Base-by-base conservation (phyloP, 2,329 filamentous ascomycete genomes). In the Colletotrichum theobromicola region DNA sequence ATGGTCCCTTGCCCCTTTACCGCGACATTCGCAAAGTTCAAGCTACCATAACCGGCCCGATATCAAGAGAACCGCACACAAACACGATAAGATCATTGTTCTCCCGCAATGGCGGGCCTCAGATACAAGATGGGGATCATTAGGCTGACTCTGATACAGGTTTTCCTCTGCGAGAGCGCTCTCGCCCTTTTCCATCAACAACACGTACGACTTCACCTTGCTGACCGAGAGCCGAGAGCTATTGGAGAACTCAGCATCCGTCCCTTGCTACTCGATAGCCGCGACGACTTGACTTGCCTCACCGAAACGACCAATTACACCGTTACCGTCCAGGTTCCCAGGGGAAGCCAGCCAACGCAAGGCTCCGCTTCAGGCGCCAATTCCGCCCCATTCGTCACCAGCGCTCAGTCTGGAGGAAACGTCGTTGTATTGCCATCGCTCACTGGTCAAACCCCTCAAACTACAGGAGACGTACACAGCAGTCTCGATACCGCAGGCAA, bases 381-480 rank as follows among this genome's bases (percentile, higher is more conserved):
- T 57, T 79, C 79, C 7, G 79, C 80, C 50, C 76, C 76, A 13
- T 77, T 81, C 30, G 78, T 74, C 55, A 82, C 79, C 15, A 80
- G 69, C 63, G 67, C 67, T 12, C 78, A 72, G 2, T 67, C 77
- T 24, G 80, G 80, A 24, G 82, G 80, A 69, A 80, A 77, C 7
- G 77, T 78, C 24, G 73, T 79, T 53, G 73, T 83, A 24, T 77
- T 82, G 7, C 81, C 82, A 7, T 74, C 77, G 15, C 77, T 84
- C 6, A 78, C 81, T 50, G 77, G 72, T 58, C 72, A 82, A 42
- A 74, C 76, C 34, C 80, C 81, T 68, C 79, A 84, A 50, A 83
- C 83, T 15, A 77, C 80, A 18, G 81, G 82, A 67, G 76, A 79
- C 67, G 64, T 83, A 42, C 77, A 79, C 50, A 80, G 79, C 24